Evolutionary conservation across 805 yeast species (phyloP), one percentile per base, ranked within the genome.

Genomic region (Candida nemodendra): DNA sequence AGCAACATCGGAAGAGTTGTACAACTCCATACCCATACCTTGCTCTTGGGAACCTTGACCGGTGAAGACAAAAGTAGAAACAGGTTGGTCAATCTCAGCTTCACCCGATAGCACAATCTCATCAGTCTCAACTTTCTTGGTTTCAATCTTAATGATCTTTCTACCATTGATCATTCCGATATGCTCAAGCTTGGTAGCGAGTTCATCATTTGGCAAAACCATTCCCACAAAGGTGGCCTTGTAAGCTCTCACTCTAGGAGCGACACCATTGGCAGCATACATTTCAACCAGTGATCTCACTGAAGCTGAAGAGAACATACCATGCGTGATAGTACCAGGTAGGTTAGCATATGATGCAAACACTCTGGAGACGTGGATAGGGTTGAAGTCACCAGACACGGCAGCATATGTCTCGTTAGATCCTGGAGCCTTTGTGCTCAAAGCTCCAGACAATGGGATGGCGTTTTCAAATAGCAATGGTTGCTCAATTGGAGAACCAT

Each of bases 31-130:
- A 76, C 99, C 99, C 99, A 93, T 93, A 64, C 97, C 97, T 73
- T 95, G 99, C 68, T 95, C 99, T 70, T 93, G 99, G 44, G 99
- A 91, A 66, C 99, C 99, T 75, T 93, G 99, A 62, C 99, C 99
- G 50, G 99, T 93, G 71, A 95, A 93, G 41, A 93, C 95, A 64
- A 86, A 93, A 15, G 99, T 84, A 30, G 98, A 86, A 37, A 83
- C 84, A 23, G 99, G 99, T 71, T 93, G 99, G 56, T 93, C 98
- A 57, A 95, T 90, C 72, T 93, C 99, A 39, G 99, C 99, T 71
- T 88, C 95, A 69, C 98, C 99, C 37, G 75, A 64, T 54, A 93
- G 74, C 15, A 93, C 99, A 27, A 74, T 66, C 44, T 76, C 77
- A 41, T 79, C 90, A 42, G 91, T 83, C 56, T 83, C 88, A 51